Conservation (phyloP, 257 asterid species). For the Penstemon barbatus region DNA sequence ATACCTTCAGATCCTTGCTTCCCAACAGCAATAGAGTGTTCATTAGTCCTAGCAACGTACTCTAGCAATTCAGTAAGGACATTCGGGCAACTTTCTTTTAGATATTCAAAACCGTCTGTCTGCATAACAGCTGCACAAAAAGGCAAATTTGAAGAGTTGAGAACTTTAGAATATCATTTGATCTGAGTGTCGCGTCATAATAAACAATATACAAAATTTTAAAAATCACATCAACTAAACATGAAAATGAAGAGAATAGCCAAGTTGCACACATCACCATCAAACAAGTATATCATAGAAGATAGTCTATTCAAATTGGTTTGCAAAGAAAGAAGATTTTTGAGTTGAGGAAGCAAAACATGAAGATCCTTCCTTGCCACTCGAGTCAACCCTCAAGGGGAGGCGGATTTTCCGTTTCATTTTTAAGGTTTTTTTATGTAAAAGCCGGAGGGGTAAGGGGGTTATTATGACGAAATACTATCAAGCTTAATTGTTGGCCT, state of each 20-base stretch:
- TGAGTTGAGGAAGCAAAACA: background rate
- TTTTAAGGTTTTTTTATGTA: background rate
- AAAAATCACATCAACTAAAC: background rate
- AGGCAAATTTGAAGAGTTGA: background rate
- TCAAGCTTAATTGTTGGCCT: background rate
- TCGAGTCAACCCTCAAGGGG: background rate
- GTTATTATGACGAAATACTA: background rate
- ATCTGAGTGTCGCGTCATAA: background rate
- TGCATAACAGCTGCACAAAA: conserved; percentile 91
- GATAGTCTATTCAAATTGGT: background rate
- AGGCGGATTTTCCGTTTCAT: background rate
- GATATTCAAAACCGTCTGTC: conserved; percentile 86
- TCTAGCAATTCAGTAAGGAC: conserved; percentile 84
- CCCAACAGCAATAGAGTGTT: conserved; percentile 49
- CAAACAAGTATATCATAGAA: background rate
- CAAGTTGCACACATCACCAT: background rate
- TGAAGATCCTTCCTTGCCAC: background rate
- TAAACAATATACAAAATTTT: background rate
- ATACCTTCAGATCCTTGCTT: conserved; percentile 63
- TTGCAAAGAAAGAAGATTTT: background rate
- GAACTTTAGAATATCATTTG: too few species aligned
- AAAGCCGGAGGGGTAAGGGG: background rate
- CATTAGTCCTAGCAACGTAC: conserved; percentile 78
- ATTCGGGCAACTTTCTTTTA: conserved; percentile 85
- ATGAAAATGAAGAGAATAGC: background rate